A percentile compares a stretch with the other conserved stretches of the same genome.
These are phyloP conservation scores for Scleroderma citrinum DNA, from an alignment of 768 basidiomycete genomes.

Conservation along the genomic window DNA sequence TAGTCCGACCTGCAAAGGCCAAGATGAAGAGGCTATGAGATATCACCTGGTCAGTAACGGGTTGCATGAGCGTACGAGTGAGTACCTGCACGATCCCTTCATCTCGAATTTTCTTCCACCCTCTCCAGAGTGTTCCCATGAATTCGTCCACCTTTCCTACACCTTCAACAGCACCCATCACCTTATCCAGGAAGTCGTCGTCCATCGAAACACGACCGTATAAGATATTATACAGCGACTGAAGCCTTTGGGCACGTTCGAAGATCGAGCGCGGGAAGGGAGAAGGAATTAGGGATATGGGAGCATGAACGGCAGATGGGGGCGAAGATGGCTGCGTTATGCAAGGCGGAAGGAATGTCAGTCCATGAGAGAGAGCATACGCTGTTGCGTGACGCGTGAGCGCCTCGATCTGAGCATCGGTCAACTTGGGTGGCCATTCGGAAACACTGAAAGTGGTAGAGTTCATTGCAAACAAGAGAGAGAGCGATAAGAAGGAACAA, in stretches of 20 bases:
- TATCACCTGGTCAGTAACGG: constrained; percentile 4
- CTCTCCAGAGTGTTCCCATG: constrained; percentile 77
- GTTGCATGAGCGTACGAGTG: neutral
- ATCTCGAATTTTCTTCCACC: constrained; percentile 74
- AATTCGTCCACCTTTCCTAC: constrained; percentile 84
- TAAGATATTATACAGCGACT: constrained; percentile 74
- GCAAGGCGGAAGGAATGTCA: constrained; percentile 70
- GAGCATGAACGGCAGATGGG: constrained; percentile 83
- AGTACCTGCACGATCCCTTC: constrained; percentile 53
- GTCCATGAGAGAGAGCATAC: constrained; percentile 79
- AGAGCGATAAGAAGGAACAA: no score
- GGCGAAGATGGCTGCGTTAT: constrained; percentile 42
- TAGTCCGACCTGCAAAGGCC: constrained; percentile 96
- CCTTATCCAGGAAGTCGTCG: constrained; percentile 67
- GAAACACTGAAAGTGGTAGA: constrained; percentile 39
- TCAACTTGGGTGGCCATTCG: constrained; percentile 71
- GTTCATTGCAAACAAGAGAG: no score
- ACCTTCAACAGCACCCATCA: constrained; percentile 76
- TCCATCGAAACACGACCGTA: constrained; percentile 84
- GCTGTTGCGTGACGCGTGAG: constrained; percentile 67
- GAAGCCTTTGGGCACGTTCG: constrained; percentile 55
- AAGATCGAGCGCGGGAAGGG: constrained; percentile 78
- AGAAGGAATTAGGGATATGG: constrained; percentile 81
- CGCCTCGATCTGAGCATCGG: constrained; percentile 49
- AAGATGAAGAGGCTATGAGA: constrained; percentile 71